Evolutionary conservation across 768 basidiomycete species (phyloP).

Genomic region (Guyanaporus albipodus): DNA sequence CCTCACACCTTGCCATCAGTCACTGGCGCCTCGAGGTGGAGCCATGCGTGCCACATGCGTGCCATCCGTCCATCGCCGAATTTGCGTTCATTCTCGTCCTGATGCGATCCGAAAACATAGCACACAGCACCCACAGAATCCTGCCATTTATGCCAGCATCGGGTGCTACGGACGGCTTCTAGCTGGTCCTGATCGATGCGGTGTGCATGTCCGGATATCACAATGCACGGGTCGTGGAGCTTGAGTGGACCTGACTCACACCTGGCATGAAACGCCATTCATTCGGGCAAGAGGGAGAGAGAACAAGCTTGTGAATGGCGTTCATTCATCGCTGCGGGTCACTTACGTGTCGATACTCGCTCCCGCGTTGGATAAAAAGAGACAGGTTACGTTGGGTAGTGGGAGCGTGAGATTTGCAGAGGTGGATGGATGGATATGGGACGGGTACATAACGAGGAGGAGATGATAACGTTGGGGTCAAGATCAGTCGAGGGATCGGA

Average conservation of each 20-base stretch:
- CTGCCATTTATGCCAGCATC: conserved; percentile 19
- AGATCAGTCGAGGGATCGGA: conserved; percentile 30
- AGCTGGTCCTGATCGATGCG: conserved; percentile 17
- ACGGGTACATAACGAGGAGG: conserved; percentile 22
- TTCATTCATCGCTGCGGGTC: conserved; percentile 26
- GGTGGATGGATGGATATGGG: conserved; percentile 13
- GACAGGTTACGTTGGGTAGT: conserved; percentile 15
- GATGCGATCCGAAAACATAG: conserved; percentile 22
- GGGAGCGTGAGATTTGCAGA: conserved; percentile 31
- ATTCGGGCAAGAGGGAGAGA: conserved; percentile 10
- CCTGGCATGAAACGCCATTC: conserved; percentile 19
- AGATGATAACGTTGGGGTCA: conserved; percentile 33
- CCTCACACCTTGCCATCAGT: conserved; percentile 29
- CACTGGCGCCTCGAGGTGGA: conserved; percentile 36
- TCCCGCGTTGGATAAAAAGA: conserved; percentile 25
- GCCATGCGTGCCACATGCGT: conserved; percentile 32
- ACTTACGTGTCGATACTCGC: conserved; percentile 33
- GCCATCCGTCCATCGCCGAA: conserved; percentile 24
- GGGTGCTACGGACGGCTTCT: conserved; percentile 20
- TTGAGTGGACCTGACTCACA: conserved; percentile 22
- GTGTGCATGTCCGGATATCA: conserved; percentile 14
- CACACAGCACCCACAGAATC: conserved; percentile 23
- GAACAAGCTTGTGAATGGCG: conserved; percentile 12
- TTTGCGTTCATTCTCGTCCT: conserved; percentile 29
- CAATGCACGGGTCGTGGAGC: conserved; percentile 30